Conservation (phyloP, 2,329 filamentous ascomycete species). For the Blumeriella jaapii region DNA sequence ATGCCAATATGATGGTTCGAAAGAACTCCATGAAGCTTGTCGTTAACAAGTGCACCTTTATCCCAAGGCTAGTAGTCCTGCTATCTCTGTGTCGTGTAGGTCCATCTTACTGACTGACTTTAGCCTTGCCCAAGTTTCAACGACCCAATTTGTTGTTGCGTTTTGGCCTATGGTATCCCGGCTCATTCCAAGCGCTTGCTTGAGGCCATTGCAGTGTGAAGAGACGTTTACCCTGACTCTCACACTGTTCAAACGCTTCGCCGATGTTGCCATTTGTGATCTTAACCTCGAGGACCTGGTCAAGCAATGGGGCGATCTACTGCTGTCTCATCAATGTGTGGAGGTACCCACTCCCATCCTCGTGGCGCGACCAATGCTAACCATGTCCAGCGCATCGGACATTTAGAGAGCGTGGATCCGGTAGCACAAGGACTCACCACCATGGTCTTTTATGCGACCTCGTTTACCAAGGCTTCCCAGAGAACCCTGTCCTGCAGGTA, state of each 20-base stretch:
- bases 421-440: constrained; percentile 29
- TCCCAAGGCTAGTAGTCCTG: constrained; percentile 20
- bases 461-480: constrained; percentile 20
- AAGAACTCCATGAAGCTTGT: constrained; percentile 25
- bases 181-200: constrained; percentile 19
- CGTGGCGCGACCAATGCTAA: constrained; percentile 4
- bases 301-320: constrained; percentile 24
- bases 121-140: constrained; percentile 24
- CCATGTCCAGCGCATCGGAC: constrained; percentile 20
- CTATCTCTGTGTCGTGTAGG: not conserved
- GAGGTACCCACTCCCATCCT: constrained; percentile 26
- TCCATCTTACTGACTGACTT: constrained; percentile 3
- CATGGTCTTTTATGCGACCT: constrained; percentile 26
- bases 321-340: constrained; percentile 32
- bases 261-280: constrained; percentile 21
- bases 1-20: constrained; percentile 27
- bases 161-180: constrained; percentile 34
- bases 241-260: constrained; percentile 32
- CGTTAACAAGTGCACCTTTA: constrained; percentile 23
- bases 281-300: constrained; percentile 20
- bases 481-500: constrained; percentile 20
- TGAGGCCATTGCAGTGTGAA: constrained; percentile 21
- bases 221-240: constrained; percentile 31
- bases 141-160: constrained; percentile 32
- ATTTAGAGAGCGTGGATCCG: constrained; percentile 25